These are phyloP conservation scores for Mychonastes homosphaera DNA, from an alignment of 139 green algal species.

Conservation along the genomic window DNA sequence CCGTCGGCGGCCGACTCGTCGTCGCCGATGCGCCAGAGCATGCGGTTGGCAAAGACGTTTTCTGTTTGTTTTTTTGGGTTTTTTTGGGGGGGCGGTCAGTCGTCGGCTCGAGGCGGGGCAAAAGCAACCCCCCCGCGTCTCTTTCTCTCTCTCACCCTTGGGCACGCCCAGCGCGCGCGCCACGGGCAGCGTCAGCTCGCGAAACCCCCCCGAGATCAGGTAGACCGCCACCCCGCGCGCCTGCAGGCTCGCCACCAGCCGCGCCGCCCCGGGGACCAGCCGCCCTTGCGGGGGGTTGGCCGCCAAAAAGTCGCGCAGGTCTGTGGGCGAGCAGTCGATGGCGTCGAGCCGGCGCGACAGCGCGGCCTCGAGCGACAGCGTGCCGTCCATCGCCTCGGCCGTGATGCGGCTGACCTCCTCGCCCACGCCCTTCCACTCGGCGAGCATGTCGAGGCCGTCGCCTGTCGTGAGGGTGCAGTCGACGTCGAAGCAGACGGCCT, in stretches of 20 bases:
- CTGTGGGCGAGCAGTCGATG: slow-evolving; percentile 46
- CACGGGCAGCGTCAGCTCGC: slow-evolving; percentile 59
- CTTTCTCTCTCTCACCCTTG: too few relatives aligned
- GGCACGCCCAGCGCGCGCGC: slow-evolving; percentile 45
- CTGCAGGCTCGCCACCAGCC: slow-evolving; percentile 47
- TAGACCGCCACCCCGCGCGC: slow-evolving; percentile 50
- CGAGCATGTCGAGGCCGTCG: slow-evolving; percentile 55
- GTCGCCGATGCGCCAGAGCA: slow-evolving; percentile 51
- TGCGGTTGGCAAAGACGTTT: slow-evolving; percentile 64
- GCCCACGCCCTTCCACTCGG: slow-evolving; percentile 55
- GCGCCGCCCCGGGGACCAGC: slow-evolving; percentile 34
- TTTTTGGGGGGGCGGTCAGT: too few relatives aligned
- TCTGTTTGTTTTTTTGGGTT: too few relatives aligned
- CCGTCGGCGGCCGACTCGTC: slow-evolving; percentile 34
- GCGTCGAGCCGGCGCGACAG: slow-evolving; percentile 46
- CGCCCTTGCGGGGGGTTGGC: slow-evolving; percentile 36
- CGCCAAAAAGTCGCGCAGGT: slow-evolving; percentile 48
- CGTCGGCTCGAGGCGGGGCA: too few relatives aligned
- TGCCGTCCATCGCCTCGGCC: slow-evolving; percentile 54
- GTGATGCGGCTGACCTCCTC: slow-evolving; percentile 40
- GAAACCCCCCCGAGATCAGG: slow-evolving; percentile 63
- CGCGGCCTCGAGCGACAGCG: slow-evolving; percentile 38
- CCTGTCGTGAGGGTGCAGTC: slow-evolving; percentile 55
- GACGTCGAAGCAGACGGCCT: slow-evolving; percentile 55
- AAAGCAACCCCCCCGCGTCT: too few relatives aligned